These are phyloP conservation scores for Testicularia cyperi DNA, from an alignment of 1,284 basidiomycete genomes.

Conservation along the genomic window DNA sequence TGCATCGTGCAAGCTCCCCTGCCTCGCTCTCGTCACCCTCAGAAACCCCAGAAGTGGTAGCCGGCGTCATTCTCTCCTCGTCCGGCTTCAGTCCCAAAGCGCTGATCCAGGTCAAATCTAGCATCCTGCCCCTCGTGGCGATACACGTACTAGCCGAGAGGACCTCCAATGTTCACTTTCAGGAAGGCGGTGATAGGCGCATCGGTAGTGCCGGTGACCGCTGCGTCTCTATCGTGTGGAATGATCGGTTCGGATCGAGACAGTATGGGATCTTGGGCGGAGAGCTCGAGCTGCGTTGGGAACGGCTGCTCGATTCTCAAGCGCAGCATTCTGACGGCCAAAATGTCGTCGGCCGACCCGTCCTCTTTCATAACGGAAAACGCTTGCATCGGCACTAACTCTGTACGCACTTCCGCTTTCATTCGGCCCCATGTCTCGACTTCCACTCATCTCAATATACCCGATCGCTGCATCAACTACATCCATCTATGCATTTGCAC, in stretches of 20 bases:
- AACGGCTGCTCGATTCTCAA: not conserved
- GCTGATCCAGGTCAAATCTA: conserved; percentile 32
- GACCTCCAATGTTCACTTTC: not conserved
- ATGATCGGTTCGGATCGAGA: conserved; percentile 14
- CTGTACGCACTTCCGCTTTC: too few species aligned
- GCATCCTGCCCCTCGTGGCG: conserved; percentile 28
- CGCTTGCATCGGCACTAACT: too few species aligned
- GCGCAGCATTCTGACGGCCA: too few species aligned
- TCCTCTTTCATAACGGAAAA: too few species aligned
- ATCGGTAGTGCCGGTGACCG: conserved; percentile 4
- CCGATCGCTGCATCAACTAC: too few species aligned
- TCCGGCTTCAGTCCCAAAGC: conserved; percentile 48
- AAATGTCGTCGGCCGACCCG: not conserved
- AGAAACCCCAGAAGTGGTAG: not conserved
- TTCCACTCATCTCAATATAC: too few species aligned
- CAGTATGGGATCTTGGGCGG: conserved; percentile 9
- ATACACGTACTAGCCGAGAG: conserved; percentile 26
- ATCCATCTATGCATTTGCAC: too few species aligned
- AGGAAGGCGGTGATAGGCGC: too few species aligned
- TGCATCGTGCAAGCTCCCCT: conserved; percentile 22
- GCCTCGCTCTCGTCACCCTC: not conserved
- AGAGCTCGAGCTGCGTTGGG: conserved; percentile 26
- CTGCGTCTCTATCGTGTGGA: conserved; percentile 33
- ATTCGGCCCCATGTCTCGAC: too few species aligned
- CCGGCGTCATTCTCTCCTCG: conserved; percentile 13